Evolutionary conservation across 73 alveolate species (phyloP).

Genomic region (Tetrahymena thermophila): DNA sequence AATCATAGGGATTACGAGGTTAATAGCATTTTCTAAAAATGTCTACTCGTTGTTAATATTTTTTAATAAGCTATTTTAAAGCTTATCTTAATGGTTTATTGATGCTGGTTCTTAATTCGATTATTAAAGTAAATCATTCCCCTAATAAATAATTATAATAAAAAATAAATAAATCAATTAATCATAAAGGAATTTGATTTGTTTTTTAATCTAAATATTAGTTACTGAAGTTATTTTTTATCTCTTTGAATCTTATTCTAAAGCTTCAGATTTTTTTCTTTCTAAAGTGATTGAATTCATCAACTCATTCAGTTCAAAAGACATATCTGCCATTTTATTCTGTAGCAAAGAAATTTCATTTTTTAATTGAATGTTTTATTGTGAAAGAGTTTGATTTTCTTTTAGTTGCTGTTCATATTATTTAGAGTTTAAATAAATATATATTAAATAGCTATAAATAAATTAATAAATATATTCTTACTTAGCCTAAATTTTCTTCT

Average conservation of each 20-base stretch:
- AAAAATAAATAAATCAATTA: too few species aligned
- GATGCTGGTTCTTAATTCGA: background rate
- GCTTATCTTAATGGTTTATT: background rate
- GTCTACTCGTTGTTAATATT: background rate
- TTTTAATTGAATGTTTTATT: background rate
- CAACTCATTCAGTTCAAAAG: background rate
- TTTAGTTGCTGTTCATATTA: background rate
- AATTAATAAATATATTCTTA: background rate
- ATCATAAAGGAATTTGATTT: too few species aligned
- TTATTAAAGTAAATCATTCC: background rate
- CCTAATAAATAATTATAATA: background rate
- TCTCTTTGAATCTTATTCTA: background rate
- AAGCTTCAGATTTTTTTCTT: background rate
- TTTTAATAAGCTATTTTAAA: background rate
- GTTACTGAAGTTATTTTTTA: background rate
- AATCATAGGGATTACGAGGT: background rate
- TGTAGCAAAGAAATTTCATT: background rate
- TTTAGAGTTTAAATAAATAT: background rate
- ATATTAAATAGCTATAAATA: too few species aligned
- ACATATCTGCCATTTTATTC: background rate
- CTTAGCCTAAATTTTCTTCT: background rate
- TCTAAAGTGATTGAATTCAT: background rate
- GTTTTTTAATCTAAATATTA: background rate
- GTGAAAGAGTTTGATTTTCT: background rate
- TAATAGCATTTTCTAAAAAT: background rate